Percentiles rank a stretch among this genome's conserved stretches.
phyloP scores from a whole-genome alignment of 306 rosid genomes.

The Trifolium fragiferum region DNA sequence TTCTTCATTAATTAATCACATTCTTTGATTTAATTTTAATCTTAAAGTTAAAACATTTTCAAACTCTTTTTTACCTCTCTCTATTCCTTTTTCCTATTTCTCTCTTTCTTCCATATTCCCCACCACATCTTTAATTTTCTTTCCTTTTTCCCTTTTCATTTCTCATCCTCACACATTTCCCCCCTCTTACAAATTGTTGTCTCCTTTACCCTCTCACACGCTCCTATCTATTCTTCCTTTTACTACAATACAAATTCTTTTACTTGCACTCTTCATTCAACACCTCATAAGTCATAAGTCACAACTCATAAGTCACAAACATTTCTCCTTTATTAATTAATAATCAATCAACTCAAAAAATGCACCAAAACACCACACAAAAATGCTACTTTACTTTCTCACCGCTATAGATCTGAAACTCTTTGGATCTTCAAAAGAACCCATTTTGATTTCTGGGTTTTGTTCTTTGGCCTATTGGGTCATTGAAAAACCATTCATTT shows the following conservation, averaged over 20 bases:
- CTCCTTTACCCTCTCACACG: conserved; percentile 39
- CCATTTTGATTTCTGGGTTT: conserved; percentile 50
- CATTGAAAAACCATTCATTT: conserved; percentile 24
- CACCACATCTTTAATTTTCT: conserved; percentile 17
- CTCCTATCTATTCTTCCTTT: background rate
- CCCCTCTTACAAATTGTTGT: conserved; percentile 27
- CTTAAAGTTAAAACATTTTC: background rate
- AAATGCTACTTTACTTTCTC: conserved; percentile 31
- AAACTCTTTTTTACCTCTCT: background rate
- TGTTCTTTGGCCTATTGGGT: conserved; percentile 27
- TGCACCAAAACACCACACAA: conserved; percentile 6
- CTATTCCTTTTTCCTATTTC: background rate
- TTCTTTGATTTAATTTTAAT: no score
- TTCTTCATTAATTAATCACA: no score
- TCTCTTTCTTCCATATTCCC: background rate
- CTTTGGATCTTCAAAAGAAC: conserved; percentile 41
- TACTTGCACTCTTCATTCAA: conserved; percentile 30
- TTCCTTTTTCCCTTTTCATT: background rate
- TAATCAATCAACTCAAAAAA: background rate
- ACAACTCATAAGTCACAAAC: background rate
- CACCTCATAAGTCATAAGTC: background rate
- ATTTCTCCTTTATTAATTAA: background rate
- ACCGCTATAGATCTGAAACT: conserved; percentile 48
- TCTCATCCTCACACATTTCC: conserved; percentile 1
- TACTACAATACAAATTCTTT: conserved; percentile 4